Conservation (phyloP, 2,329 filamentous ascomycete species). For the Penicillium sp. region DNA sequence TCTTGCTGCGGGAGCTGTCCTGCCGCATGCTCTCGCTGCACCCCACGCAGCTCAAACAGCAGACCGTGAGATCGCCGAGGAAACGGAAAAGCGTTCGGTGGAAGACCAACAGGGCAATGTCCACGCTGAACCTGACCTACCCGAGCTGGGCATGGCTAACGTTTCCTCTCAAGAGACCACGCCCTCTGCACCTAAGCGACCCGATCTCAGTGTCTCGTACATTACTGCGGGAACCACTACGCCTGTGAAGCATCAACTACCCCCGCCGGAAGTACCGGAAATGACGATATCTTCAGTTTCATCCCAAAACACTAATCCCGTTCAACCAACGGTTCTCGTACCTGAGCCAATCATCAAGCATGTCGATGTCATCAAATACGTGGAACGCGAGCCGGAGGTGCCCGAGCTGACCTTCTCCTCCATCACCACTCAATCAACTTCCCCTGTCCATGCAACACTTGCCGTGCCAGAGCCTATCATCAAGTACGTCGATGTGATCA, state of each 20-base stretch:
- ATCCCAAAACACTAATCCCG: conserved; percentile 27
- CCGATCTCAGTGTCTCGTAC: conserved; percentile 34
- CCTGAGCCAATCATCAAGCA: conserved; percentile 12
- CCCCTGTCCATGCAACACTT: conserved; percentile 18
- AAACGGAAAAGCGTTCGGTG: conserved; percentile 4
- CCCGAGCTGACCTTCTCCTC: conserved; percentile 27
- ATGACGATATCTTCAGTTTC: conserved; percentile 34
- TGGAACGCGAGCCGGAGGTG: conserved; percentile 13
- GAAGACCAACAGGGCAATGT: background rate
- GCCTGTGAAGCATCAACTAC: conserved; percentile 23
- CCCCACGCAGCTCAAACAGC: conserved; percentile 9
- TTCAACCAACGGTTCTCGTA: conserved; percentile 9
- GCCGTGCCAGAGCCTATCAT: conserved; percentile 21
- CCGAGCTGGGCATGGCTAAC: conserved; percentile 30
- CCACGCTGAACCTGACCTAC: conserved; percentile 17
- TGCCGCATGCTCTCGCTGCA: conserved; percentile 19
- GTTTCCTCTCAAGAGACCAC: conserved; percentile 34
- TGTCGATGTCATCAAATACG: conserved; percentile 8
- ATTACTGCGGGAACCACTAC: conserved; percentile 29
- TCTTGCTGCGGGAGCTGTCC: conserved; percentile 19
- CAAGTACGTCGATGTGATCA: conserved; percentile 11
- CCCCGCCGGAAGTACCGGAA: conserved; percentile 17
- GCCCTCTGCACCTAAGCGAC: conserved; percentile 42
- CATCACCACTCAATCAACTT: conserved; percentile 24
- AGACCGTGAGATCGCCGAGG: conserved; percentile 16